Evolutionary conservation across 495 filamentous ascomycete species (phyloP), one percentile per base, ranked within the genome.

Genomic region (Penicillium samsonianum): DNA sequence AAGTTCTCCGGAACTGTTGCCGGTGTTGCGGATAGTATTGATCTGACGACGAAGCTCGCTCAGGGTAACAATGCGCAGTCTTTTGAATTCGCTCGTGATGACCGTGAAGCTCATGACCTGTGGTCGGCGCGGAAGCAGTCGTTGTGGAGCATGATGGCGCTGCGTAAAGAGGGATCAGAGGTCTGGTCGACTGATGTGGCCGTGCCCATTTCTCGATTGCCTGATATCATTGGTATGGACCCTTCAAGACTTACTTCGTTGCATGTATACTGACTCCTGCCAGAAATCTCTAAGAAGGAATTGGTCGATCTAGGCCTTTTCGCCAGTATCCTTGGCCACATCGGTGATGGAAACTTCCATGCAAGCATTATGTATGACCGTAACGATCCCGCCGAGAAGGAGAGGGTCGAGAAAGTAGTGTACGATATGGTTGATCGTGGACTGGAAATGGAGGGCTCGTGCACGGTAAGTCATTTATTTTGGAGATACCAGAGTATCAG

Each of bases 261-360:
- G 7, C 19, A 28, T 17, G 35, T 28, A 22, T 54, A n/a, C 30
- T 26, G 28, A 57, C 65, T 66, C 41, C 16, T 38, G 0, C 38
- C 49, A 84, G 91, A 96, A 66, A 82, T 89, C 38, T 91, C 89
- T 50, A 94, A 96, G 75, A 89, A 90, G 64, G 90, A 95, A 68
- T 84, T 96, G 76, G 88, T 93, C 64, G 84, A 89, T 8, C 76
- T 93, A 9, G 91, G 90, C 3, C 72, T 96, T 10, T 93, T 96
- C 65, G 91, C 90, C 19, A 90, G 85, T 68, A 91, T 93, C 23
- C 78, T 97, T 0, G 91, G 88, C 12, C 90, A 95, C 60, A 85
- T 95, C 55, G 90, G 90, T 5, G 90, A 96, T 69, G 91, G 92
- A 8, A 97, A 97, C 70, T 96, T 96, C 71, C 92, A 96, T 67